Conservation (phyloP, 768 basidiomycete species). For the Galerina marginata region DNA sequence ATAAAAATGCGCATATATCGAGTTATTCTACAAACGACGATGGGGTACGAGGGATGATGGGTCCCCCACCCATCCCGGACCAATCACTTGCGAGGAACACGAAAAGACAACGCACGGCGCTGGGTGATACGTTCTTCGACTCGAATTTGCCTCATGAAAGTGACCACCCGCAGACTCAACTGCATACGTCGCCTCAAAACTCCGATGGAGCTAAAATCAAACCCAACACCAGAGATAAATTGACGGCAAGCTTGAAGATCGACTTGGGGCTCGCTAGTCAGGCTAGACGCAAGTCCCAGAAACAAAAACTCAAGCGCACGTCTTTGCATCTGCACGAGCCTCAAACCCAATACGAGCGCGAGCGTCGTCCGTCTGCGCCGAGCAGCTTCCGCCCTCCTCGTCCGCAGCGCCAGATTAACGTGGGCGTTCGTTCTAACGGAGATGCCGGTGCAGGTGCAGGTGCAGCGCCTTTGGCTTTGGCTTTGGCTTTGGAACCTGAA, state of each 20-base stretch:
- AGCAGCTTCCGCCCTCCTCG: constrained; percentile 20
- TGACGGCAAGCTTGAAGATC: no score
- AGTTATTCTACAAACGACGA: not conserved
- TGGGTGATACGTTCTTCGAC: constrained; percentile 19
- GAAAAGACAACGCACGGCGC: constrained; percentile 3
- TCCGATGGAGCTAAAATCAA: not conserved
- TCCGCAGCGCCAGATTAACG: not conserved
- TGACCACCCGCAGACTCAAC: not conserved
- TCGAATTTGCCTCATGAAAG: constrained; percentile 10
- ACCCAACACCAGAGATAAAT: not conserved
- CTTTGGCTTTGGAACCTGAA: no score
- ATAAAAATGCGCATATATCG: constrained; percentile 17
- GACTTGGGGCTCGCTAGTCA: no score
- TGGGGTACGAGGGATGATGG: not conserved
- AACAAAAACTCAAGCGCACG: not conserved
- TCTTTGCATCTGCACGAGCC: not conserved
- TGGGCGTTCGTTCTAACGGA: constrained; percentile 1
- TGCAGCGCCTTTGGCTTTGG: no score
- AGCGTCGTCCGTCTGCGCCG: constrained; percentile 31
- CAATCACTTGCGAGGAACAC: not conserved
- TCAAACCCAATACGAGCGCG: constrained; percentile 5
- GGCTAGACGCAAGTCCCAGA: not conserved
- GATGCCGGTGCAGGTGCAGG: no score
- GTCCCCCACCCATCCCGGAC: not conserved
- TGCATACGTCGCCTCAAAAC: constrained; percentile 9